phyloP scores from a whole-genome alignment of 2,329 filamentous ascomycete species.

The Lizonia empirigonia region DNA sequence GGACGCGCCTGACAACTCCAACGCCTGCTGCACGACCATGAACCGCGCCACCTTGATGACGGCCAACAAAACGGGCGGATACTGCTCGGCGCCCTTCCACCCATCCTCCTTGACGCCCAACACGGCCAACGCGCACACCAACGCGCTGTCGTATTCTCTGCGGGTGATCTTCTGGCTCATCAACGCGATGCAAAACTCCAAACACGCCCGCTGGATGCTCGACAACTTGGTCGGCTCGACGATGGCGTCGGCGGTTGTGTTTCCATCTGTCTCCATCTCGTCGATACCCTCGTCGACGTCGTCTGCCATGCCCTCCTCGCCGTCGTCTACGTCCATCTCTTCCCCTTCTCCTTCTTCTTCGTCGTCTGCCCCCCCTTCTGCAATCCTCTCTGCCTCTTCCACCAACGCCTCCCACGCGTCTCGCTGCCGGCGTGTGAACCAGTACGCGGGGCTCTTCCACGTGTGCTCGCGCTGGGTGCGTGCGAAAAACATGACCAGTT shows the following conservation, averaged over 20 bases:
- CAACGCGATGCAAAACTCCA: constrained; percentile 28
- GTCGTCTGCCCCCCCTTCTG: not conserved
- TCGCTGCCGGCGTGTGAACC: constrained; percentile 16
- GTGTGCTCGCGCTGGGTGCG: constrained; percentile 14
- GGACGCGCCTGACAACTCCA: constrained; percentile 13
- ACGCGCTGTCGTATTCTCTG: constrained; percentile 25
- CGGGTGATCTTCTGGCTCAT: constrained; percentile 20
- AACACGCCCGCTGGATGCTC: constrained; percentile 17
- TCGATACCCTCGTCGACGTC: not conserved
- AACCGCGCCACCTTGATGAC: constrained; percentile 21
- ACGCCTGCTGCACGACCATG: constrained; percentile 27
- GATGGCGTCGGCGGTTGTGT: not conserved
- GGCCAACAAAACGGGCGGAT: constrained; percentile 23
- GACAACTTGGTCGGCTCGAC: not conserved
- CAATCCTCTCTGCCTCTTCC: not conserved
- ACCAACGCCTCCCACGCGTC: constrained; percentile 17
- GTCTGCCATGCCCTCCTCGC: not conserved
- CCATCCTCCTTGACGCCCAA: constrained; percentile 23
- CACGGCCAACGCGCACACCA: constrained; percentile 26
- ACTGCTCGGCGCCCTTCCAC: constrained; percentile 19
- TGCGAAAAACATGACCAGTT: constrained; percentile 11
- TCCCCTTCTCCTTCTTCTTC: not conserved
- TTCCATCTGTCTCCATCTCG: not conserved
- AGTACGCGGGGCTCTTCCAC: constrained; percentile 13
- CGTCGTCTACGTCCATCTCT: not conserved